Evolutionary conservation across 2,329 filamentous ascomycete genomes (phyloP), one percentile per base, ranked within the genome.

Genomic region (Aspergillus ibericus): DNA sequence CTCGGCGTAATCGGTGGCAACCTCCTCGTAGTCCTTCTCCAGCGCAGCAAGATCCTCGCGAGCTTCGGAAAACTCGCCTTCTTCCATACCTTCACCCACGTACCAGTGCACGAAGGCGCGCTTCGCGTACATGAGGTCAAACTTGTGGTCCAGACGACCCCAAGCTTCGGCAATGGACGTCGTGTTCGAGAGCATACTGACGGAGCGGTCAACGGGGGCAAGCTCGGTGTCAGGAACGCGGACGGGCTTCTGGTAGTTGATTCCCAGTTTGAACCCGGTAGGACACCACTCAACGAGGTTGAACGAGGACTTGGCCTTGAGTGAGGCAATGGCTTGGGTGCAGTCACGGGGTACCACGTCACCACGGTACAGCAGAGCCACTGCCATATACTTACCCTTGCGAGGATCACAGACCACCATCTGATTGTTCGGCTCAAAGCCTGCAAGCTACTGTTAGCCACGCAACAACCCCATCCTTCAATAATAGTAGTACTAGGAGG

Each of bases 71-170:
- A 95, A 95, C 78, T 95, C 91, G 70, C 91, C 91, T 77, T 95
- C 91, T 81, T 95, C 91, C 91, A 95, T 95, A 80, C 91, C 91
- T 80, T 95, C 91, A 66, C 91, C 91, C 55, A 95, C 91, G 66
- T 88, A 88, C 86, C 86, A 88, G 72, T 88, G 86, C n/a, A 88
- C 86, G 69, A 88, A 88, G 12, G 86, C 86, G 62, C 86, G 83
- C 78, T 88, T 88, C 61, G 82, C 82, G 76, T 88, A 88, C 86
- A 88, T 88, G 62, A 88, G 82, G 68, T 88, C 86, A 72, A 88
- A 88, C 71, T 88, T 88, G 76, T 86, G 84, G 70, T 86, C 84
- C 35, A 88, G 80, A 63, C 84, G 80, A 48, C 80, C 80, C 86
- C 86, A 88, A 8, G 85, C 86, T 72, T 88, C 85, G 48, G 85